These are phyloP conservation scores for Paecilomyces sp. DNA, from an alignment of 2,329 filamentous ascomycete genomes.

Conservation along the genomic window DNA sequence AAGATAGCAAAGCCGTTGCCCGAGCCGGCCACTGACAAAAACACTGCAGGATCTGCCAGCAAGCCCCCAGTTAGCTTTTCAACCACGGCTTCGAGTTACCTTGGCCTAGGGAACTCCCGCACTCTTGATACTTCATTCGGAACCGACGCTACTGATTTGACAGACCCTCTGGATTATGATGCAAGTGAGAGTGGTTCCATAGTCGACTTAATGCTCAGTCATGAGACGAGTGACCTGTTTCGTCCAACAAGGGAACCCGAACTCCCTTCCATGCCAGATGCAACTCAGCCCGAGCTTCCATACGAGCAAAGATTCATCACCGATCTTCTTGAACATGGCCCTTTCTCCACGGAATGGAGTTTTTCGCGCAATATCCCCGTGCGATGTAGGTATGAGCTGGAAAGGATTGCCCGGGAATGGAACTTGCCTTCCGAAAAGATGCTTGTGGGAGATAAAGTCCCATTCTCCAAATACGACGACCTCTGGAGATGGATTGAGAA, in stretches of 20 bases:
- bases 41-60: slow-evolving; percentile 2
- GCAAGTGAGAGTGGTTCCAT: slow-evolving; percentile 16
- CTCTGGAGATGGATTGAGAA: slow-evolving; percentile 27
- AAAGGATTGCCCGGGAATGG: slow-evolving; percentile 26
- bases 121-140: slow-evolving; percentile 17
- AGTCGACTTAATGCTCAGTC: slow-evolving; percentile 10
- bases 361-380: slow-evolving; percentile 22
- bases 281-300: slow-evolving; percentile 6
- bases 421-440: slow-evolving; percentile 19
- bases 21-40: neutral
- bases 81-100: slow-evolving; percentile 11
- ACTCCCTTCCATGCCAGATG: neutral
- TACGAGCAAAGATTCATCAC: slow-evolving; percentile 16
- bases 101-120: slow-evolving; percentile 7
- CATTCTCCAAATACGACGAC: slow-evolving; percentile 18
- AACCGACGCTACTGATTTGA: slow-evolving; percentile 22
- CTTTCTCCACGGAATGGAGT: slow-evolving; percentile 24
- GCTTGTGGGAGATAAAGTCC: slow-evolving; percentile 17
- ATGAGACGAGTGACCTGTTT: slow-evolving; percentile 6
- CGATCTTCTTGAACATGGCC: slow-evolving; percentile 23
- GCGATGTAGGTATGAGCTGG: slow-evolving; percentile 31
- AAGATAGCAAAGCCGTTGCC: slow-evolving; percentile 4
- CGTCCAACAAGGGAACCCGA: neutral
- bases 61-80: slow-evolving; percentile 16
- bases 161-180: slow-evolving; percentile 13